Evolutionary conservation across 345 rosid genomes (phyloP).

Genomic region (Murraya koenigii): DNA sequence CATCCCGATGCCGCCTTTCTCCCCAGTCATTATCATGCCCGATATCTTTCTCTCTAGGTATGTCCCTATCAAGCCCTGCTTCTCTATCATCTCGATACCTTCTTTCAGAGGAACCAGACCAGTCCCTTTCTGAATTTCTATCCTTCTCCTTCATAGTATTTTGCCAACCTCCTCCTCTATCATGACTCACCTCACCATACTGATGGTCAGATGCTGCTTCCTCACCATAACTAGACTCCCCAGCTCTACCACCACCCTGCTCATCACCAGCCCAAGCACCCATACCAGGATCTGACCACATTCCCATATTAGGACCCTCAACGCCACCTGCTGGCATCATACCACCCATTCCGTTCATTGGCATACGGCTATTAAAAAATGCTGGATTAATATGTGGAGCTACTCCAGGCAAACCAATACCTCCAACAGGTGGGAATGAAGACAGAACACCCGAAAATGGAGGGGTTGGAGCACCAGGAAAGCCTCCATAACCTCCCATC

Average conservation of each 20-base stretch:
- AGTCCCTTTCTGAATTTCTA: conserved; percentile 62
- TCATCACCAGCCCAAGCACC: conserved; percentile 78
- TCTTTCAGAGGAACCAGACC: conserved; percentile 76
- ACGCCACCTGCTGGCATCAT: conserved; percentile 65
- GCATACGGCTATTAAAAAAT: conserved; percentile 77
- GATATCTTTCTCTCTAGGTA: conserved; percentile 58
- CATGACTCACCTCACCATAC: conserved; percentile 67
- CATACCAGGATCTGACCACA: conserved; percentile 76
- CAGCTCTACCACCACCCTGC: conserved; percentile 67
- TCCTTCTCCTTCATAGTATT: conserved; percentile 64
- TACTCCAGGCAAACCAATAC: conserved; percentile 71
- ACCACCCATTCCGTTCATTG: conserved; percentile 74
- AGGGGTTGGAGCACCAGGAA: conserved; percentile 69
- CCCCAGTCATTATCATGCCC: conserved; percentile 56
- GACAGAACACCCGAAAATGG: conserved; percentile 64
- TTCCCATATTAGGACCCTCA: conserved; percentile 78
- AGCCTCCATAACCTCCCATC: conserved; percentile 71
- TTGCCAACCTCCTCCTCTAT: conserved; percentile 59
- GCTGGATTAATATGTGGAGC: conserved; percentile 91
- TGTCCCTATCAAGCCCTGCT: conserved; percentile 49
- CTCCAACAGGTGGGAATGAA: conserved; percentile 63
- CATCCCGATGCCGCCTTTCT: conserved; percentile 64
- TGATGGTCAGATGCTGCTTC: conserved; percentile 85
- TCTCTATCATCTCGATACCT: conserved; percentile 72
- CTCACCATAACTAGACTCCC: conserved; percentile 84